These are phyloP conservation scores for Labyrinthula sp. DNA, from an alignment of 352 stramenopile genomes.

Conservation along the genomic window DNA sequence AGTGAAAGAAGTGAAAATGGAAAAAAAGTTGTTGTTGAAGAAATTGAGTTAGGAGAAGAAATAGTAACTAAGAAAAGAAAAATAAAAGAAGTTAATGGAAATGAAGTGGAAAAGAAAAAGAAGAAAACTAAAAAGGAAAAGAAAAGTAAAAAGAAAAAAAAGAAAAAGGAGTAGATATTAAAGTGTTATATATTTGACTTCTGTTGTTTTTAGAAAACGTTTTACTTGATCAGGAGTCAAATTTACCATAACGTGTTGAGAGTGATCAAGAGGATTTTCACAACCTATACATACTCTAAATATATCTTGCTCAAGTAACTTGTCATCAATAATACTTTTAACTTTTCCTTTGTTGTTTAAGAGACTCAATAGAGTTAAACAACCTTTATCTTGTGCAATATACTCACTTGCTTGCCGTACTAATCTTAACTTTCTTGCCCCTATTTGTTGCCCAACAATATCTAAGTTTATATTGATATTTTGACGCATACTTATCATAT, in stretches of 20 bases:
- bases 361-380: conserved; percentile 20
- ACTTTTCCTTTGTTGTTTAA: conserved; percentile 28
- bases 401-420: conserved; percentile 5
- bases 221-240: conserved; percentile 10
- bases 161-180: conserved; percentile 45
- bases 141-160: conserved; percentile 43
- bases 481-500: conserved; percentile 18
- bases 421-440: conserved; percentile 13
- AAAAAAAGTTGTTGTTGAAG: conserved; percentile 29
- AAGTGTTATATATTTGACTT: conserved; percentile 28
- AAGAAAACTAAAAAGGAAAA: conserved; percentile 42
- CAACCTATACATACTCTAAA: conserved; percentile 19
- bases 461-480: conserved; percentile 24
- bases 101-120: conserved; percentile 33
- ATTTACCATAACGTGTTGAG: conserved; percentile 16
- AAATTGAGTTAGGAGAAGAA: conserved; percentile 35
- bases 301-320: conserved; percentile 10
- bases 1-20: conserved; percentile 10
- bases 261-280: conserved; percentile 23
- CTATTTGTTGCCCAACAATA: conserved; percentile 2
- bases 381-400: conserved; percentile 26
- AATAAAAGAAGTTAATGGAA: conserved; percentile 20
- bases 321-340: conserved; percentile 14
- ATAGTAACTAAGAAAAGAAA: conserved; percentile 25
- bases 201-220: conserved; percentile 4